Evolutionary conservation across 352 stramenopile genomes (phyloP).

Genomic region (Pythium diclinum): DNA sequence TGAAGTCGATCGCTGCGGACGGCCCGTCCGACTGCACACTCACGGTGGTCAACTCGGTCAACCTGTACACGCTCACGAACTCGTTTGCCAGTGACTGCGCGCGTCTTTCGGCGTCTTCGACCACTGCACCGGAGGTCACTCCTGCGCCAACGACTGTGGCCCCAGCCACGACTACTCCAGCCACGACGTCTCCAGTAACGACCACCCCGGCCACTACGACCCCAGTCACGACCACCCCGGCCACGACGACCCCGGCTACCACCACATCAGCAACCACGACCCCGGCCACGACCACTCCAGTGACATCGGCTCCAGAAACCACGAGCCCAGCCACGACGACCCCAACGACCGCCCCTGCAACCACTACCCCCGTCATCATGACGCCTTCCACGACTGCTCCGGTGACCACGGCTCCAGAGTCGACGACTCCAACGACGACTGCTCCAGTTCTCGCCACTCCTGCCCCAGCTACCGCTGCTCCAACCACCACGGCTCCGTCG

Average conservation of each 20-base stretch:
- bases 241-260: not conserved
- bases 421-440: not conserved
- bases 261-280: not conserved
- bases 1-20: not conserved
- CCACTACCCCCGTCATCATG: too few species aligned
- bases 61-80: not conserved
- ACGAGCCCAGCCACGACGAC: not conserved
- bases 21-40: not conserved
- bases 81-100: not conserved
- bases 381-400: too few species aligned
- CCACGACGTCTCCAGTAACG: not conserved
- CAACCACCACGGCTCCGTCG: too few species aligned
- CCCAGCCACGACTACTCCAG: not conserved
- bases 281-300: not conserved
- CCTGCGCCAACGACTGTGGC: not conserved
- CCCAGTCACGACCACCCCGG: not conserved
- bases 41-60: not conserved
- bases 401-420: not conserved
- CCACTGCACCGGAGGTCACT: not conserved
- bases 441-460: too few species aligned
- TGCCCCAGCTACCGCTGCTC: too few species aligned
- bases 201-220: not conserved
- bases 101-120: not conserved
- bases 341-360: not conserved
- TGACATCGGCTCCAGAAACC: not conserved